Evolutionary conservation across 2,329 filamentous ascomycete species (phyloP).

Genomic region (Talaromyces pinophilus): DNA sequence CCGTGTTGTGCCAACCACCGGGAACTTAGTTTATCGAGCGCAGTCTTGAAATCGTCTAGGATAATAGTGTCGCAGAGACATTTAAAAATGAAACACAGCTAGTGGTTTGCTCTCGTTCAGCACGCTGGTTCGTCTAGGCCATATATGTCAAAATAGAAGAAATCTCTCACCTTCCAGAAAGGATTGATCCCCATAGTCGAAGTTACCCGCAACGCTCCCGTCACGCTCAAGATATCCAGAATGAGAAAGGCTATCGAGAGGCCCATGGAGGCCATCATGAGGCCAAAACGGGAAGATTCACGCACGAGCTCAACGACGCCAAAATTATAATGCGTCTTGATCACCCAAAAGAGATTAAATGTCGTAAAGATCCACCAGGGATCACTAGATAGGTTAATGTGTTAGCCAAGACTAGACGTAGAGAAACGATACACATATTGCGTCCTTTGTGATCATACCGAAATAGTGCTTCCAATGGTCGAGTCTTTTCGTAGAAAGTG

Average conservation of each 20-base stretch:
- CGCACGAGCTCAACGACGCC: conserved; percentile 57
- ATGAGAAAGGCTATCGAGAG: conserved; percentile 63
- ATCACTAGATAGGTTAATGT: conserved; percentile 46
- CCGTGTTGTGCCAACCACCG: conserved; percentile 1
- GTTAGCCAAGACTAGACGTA: conserved; percentile 1
- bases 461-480: conserved; percentile 62
- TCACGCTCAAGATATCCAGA: conserved; percentile 62
- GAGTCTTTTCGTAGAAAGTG: conserved; percentile 53
- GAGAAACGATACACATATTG: neutral
- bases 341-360: conserved; percentile 61
- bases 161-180: conserved; percentile 55
- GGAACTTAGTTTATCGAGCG: conserved; percentile 40
- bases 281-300: conserved; percentile 64
- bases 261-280: conserved; percentile 63
- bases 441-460: conserved; percentile 40
- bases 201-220: conserved; percentile 46
- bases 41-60: conserved; percentile 68
- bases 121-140: neutral
- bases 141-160: conserved; percentile 1
- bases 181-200: conserved; percentile 61
- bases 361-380: conserved; percentile 70
- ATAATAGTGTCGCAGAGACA: conserved; percentile 38
- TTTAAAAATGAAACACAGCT: conserved; percentile 60
- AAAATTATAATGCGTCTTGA: conserved; percentile 63
- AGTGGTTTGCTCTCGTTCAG: neutral